phyloP scores from a whole-genome alignment of 352 stramenopile genomes.

The Pythium diclinum region DNA sequence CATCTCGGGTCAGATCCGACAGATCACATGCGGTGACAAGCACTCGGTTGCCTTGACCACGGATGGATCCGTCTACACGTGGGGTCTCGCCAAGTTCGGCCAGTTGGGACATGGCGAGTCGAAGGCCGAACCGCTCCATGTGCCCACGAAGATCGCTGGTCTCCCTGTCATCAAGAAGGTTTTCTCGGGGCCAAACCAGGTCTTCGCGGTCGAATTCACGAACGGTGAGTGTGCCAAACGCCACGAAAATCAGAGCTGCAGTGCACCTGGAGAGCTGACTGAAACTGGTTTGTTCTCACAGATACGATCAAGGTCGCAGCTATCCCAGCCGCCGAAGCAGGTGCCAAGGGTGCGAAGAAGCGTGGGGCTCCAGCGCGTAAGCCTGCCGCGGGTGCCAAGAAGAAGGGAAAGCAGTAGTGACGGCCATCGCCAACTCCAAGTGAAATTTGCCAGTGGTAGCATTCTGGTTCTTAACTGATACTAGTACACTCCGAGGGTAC shows the following conservation, averaged over 20 bases:
- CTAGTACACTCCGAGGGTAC: background rate
- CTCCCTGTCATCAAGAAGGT: constrained; percentile 64
- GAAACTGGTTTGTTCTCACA: constrained; percentile 5
- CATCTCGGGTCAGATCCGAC: constrained; percentile 16
- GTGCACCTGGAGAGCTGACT: background rate
- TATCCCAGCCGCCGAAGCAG: constrained; percentile 11
- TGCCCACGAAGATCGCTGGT: constrained; percentile 49
- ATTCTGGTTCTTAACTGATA: constrained; percentile 20
- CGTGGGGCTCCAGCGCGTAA: constrained; percentile 24
- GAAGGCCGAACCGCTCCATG: constrained; percentile 32
- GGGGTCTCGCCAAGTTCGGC: constrained; percentile 65
- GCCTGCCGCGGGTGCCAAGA: constrained; percentile 24
- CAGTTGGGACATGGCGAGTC: constrained; percentile 58
- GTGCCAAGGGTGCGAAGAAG: constrained; percentile 25
- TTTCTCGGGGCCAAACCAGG: constrained; percentile 63
- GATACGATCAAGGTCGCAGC: constrained; percentile 51
- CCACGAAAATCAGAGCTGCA: background rate
- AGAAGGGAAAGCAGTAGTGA: constrained; percentile 27
- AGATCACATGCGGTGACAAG: constrained; percentile 45
- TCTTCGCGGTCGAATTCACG: constrained; percentile 77
- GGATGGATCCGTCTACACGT: constrained; percentile 62
- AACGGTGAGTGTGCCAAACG: constrained; percentile 37
- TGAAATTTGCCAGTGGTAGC: background rate
- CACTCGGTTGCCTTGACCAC: constrained; percentile 61
- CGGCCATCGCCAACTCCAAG: background rate